Evolutionary conservation across 768 basidiomycete genomes (phyloP), one percentile per base, ranked within the genome.

Genomic region (Infundibulicybe gibba): DNA sequence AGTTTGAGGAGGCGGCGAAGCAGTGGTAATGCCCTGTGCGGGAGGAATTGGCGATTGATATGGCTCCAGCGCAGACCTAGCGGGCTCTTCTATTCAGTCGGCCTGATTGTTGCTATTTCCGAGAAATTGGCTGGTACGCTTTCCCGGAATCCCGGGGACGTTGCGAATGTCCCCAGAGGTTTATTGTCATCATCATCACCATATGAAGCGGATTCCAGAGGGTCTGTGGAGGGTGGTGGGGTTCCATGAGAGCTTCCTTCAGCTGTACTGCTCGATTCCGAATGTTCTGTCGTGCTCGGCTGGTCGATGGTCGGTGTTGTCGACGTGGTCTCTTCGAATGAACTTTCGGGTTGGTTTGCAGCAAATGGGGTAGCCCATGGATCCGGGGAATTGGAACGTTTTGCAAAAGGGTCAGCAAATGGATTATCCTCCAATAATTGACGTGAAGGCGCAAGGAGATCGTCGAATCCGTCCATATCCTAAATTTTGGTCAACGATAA

Each of bases 391-490:
- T 65, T 60, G 16, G 85, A 81, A 37, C 86, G 76, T 48, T 77
- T 76, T n/a, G 75, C 68, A 54, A 87, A 88, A 4, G 84, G 83
- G 59, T 86, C 80, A 33, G 80, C 80, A 50, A 90, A 90, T 0
- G 87, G 87, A 55, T 90, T 89, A 47, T 80, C 75, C 60, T 87
- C 84, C n/a, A 88, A 68, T 33, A 69, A 74, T 54, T 65, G 70
- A 54, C 79, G 76, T 20, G 85, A 83, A 44, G 78, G 74, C 10
- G 70, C 70, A 32, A 90, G 74, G 41, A 90, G 63, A 64, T 90
- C 87, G 68, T 90, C 87, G 62, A 90, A 90, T 57, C 77, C 70
- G 64, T 87, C 85, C 87, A 89, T 89, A 55, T 35, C 15, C 25
- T 37, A 25, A 8, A 25, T 4, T 25, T 25, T 25, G 4, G 25